Evolutionary conservation across 2,329 filamentous ascomycete species (phyloP).

Genomic region (Pyrenochaeta sp.): DNA sequence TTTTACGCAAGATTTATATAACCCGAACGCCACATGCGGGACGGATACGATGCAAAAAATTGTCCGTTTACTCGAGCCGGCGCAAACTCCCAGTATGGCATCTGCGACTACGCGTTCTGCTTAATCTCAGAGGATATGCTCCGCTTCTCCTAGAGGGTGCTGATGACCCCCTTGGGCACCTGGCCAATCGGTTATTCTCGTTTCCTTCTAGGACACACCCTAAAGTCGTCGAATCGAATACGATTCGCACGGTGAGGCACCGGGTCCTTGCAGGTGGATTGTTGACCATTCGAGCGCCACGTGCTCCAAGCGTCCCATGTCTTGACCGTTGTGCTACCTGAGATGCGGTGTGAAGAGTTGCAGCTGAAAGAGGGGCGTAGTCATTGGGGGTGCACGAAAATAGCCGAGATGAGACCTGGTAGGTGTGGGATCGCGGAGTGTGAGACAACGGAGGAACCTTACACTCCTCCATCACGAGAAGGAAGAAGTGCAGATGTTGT

Average conservation of each 20-base stretch:
- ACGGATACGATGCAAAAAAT: too few species aligned
- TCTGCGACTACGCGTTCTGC: not conserved
- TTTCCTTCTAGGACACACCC: slow-evolving; percentile 4
- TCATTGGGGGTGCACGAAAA: slow-evolving; percentile 27
- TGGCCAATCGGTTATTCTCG: slow-evolving; percentile 18
- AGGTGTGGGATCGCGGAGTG: slow-evolving; percentile 15
- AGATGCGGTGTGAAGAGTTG: slow-evolving; percentile 22
- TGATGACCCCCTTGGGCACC: slow-evolving; percentile 1
- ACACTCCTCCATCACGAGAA: slow-evolving; percentile 20
- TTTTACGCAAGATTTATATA: too few species aligned
- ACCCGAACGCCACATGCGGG: too few species aligned
- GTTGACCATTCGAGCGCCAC: slow-evolving; percentile 9
- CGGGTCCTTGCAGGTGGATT: slow-evolving; percentile 8
- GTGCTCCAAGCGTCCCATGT: slow-evolving; percentile 9
- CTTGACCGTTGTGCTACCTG: slow-evolving; percentile 20
- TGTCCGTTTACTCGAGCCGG: not conserved
- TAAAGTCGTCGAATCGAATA: slow-evolving; percentile 11
- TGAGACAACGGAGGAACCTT: slow-evolving; percentile 19
- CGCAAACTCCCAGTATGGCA: not conserved
- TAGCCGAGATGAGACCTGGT: slow-evolving; percentile 35
- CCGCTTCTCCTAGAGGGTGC: not conserved
- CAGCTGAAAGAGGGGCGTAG: slow-evolving; percentile 24
- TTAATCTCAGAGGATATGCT: not conserved
- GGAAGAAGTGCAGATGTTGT: slow-evolving; percentile 8
- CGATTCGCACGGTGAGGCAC: not conserved